Conservation (phyloP, 192 early-diverging fungal species). For the Rhizophagus clarus region DNA sequence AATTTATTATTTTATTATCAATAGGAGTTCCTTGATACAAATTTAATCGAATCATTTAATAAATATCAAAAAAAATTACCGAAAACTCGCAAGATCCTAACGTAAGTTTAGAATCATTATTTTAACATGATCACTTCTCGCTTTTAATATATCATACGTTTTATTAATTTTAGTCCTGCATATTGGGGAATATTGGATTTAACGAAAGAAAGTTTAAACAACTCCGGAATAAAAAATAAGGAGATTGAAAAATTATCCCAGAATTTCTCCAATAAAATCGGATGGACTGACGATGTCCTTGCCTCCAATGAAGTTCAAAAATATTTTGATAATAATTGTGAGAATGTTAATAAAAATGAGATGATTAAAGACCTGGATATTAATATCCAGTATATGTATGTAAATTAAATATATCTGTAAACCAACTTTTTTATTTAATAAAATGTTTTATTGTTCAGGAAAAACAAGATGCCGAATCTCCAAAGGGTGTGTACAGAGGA, state of each 20-base stretch:
- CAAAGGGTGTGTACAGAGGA: slow-evolving; percentile 11
- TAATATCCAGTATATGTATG: slow-evolving; percentile 19
- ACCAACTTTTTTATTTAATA: too few species aligned
- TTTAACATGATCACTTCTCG: slow-evolving; percentile 4
- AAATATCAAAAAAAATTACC: slow-evolving; percentile 12
- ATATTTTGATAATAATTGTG: slow-evolving; percentile 15
- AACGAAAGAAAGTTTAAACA: slow-evolving; percentile 20
- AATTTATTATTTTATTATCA: slow-evolving; percentile 19
- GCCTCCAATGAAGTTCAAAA: slow-evolving; percentile 2
- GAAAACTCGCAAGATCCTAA: background rate
- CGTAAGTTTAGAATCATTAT: slow-evolving; percentile 2
- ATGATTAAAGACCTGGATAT: too few species aligned
- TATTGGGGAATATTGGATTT: slow-evolving; percentile 28
- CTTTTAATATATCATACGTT: slow-evolving; percentile 4
- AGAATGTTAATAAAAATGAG: slow-evolving; percentile 1
- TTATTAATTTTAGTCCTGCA: background rate
- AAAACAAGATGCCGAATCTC: background rate
- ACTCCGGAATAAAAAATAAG: slow-evolving; percentile 7
- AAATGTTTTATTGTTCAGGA: background rate
- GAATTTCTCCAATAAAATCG: background rate
- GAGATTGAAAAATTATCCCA: slow-evolving; percentile 17
- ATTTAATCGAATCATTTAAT: slow-evolving; percentile 6
- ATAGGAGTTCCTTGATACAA: slow-evolving; percentile 18
- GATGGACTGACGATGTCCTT: background rate
- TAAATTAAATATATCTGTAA: too few species aligned